Evolutionary conservation across 805 yeast species (phyloP), one percentile per base, ranked within the genome.

Genomic region (Candida ulmi): DNA sequence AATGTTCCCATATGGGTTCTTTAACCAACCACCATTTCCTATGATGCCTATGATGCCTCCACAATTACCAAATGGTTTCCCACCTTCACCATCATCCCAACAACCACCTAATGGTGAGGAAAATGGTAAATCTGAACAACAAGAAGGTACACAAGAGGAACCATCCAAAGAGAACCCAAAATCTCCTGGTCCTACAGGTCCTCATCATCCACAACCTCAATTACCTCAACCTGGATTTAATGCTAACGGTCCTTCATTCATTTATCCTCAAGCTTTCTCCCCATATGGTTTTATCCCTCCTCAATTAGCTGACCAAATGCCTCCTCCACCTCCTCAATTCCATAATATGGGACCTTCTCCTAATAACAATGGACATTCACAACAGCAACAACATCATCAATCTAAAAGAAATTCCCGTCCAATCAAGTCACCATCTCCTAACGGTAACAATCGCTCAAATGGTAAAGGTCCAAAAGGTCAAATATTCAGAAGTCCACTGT

Each of bases 401-500:
- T 35, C 41, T 24, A 47, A 46, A 30, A 45, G 44, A 34, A 47
- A 35, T 35, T 43, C 37, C 34, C 56, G 54, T 37, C 51, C 56
- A 23, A 51, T 53, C 31, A 52, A 56, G 29, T 34, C 53, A 11
- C 30, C 52, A 5, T 38, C 55, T 11, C 52, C 59, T 13, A 35
- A 35, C 19, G 30, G 36, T n/a, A 43, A 45, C 11, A 45, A 48
- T 33, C 44, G 53, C 23, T 40, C 46, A 21, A 43, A 39, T 40
- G 46, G 42, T 23, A 46, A 37, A 33, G 37, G 38, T 30, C 42
- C 61, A 24, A 61, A 57, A 45, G 65, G 62, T 31, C 82, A 74
- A 48, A 80, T 81, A 43, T 76, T 80, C 46, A 68, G 95, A 50
- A 81, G 88, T 3, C 90, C 95, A 11, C 63, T 88, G 30, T 64